phyloP scores from a whole-genome alignment of 1,139 yeast genomes.

The Sporopachydermia cereana region DNA sequence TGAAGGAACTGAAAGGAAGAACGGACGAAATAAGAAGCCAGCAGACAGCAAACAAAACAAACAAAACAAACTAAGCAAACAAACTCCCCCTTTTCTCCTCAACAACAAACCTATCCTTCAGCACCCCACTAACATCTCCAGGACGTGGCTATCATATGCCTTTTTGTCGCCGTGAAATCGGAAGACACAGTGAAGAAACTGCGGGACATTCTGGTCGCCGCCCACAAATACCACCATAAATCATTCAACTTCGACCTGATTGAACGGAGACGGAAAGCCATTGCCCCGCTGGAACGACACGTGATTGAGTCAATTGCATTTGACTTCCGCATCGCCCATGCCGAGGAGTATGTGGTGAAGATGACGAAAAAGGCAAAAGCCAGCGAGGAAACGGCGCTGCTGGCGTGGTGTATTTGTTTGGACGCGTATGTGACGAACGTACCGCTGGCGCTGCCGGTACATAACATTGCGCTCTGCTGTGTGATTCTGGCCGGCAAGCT shows the following conservation, averaged over 20 bases:
- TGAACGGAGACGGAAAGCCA: not conserved
- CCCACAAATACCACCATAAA: slow-evolving; percentile 13
- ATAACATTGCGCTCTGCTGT: slow-evolving; percentile 65
- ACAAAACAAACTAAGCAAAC: too few relatives aligned
- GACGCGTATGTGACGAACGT: slow-evolving; percentile 70
- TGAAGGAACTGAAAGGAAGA: too few relatives aligned
- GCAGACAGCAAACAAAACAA: too few relatives aligned
- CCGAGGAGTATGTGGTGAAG: slow-evolving; percentile 62
- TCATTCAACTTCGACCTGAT: slow-evolving; percentile 9
- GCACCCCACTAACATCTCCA: slow-evolving; percentile 12
- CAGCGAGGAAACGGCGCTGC: slow-evolving; percentile 17
- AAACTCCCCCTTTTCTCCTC: slow-evolving; percentile 14
- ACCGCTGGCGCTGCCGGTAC: slow-evolving; percentile 65
- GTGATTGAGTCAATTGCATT: slow-evolving; percentile 64
- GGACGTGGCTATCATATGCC: slow-evolving; percentile 58
- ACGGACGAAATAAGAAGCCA: too few relatives aligned
- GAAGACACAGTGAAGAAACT: slow-evolving; percentile 84
- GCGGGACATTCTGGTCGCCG: slow-evolving; percentile 38
- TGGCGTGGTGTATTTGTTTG: slow-evolving; percentile 66
- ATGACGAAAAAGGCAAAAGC: slow-evolving; percentile 38
- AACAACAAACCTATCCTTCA: slow-evolving; percentile 11
- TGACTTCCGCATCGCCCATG: slow-evolving; percentile 54
- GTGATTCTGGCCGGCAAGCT: slow-evolving; percentile 39
- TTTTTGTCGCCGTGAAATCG: slow-evolving; percentile 72
- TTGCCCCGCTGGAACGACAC: slow-evolving; percentile 40